These are phyloP conservation scores for Geotrichum candidum DNA, from an alignment of 1,139 yeast species.

Conservation along the genomic window DNA sequence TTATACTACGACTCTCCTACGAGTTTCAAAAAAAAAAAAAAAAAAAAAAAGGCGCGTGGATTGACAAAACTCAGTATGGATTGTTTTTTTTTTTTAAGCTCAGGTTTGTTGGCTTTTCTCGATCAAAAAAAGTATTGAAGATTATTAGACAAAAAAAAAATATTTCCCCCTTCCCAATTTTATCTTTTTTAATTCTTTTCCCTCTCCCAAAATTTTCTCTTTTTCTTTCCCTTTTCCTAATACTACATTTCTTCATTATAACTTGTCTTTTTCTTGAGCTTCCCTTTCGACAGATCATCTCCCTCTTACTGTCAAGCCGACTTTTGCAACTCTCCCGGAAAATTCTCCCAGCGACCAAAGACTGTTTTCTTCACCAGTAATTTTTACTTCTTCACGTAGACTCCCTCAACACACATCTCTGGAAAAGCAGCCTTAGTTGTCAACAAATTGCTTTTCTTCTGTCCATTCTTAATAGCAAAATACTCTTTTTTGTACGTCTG, in stretches of 20 bases:
- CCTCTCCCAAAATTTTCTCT: constrained; percentile 1
- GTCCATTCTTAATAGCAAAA: background rate
- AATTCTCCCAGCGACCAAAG: background rate
- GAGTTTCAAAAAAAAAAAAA: too few relatives aligned
- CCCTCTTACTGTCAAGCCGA: background rate
- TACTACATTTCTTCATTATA: background rate
- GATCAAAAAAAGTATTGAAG: constrained; percentile 1
- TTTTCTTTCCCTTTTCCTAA: background rate
- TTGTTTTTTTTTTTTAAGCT: background rate
- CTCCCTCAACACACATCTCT: background rate
- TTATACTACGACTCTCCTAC: too few relatives aligned
- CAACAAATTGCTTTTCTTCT: background rate
- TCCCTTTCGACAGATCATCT: background rate
- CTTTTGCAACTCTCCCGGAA: background rate
- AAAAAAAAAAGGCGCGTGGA: background rate
- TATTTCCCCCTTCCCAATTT: background rate
- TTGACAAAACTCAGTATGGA: background rate
- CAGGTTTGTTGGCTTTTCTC: background rate
- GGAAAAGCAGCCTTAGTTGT: background rate
- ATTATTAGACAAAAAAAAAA: background rate
- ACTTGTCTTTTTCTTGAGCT: background rate
- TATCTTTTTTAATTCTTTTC: background rate
- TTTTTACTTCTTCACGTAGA: background rate
- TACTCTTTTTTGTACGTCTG: background rate
- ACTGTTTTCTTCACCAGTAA: background rate